Conservation (phyloP, 768 basidiomycete genomes). For the Tephrocybe sp. region DNA sequence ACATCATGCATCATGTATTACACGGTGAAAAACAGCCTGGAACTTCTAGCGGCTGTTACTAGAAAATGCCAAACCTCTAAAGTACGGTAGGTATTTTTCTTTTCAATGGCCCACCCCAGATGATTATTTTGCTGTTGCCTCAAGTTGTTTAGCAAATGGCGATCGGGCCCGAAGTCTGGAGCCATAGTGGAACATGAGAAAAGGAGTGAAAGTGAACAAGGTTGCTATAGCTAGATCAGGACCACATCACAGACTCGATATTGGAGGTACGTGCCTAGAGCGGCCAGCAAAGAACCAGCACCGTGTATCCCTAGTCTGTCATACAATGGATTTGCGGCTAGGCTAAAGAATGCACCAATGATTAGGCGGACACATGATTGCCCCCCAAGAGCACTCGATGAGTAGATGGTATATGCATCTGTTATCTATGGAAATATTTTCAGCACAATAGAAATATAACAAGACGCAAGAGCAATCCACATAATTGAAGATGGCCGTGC, state of each 20-base stretch:
- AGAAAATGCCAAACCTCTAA: too few species aligned
- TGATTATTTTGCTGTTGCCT: neutral
- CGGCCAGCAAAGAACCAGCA: constrained; percentile 1
- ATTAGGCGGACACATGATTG: constrained; percentile 1
- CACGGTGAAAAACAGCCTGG: too few species aligned
- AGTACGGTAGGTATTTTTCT: too few species aligned
- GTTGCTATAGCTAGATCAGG: neutral
- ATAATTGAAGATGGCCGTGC: neutral
- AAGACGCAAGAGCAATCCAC: neutral
- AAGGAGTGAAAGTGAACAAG: neutral
- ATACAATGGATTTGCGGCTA: neutral
- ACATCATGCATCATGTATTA: too few species aligned
- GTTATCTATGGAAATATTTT: neutral
- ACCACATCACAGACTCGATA: neutral
- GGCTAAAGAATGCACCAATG: neutral
- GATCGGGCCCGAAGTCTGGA: neutral
- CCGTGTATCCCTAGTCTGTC: neutral
- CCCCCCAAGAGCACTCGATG: constrained; percentile 1
- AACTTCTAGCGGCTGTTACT: too few species aligned
- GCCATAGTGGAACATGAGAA: neutral
- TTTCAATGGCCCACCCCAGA: neutral
- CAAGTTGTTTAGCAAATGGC: neutral
- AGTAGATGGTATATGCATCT: constrained; percentile 1
- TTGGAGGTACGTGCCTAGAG: neutral
- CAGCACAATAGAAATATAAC: neutral